Evolutionary conservation across 495 filamentous ascomycete genomes (phyloP).

Genomic region (Thozetella sp.): DNA sequence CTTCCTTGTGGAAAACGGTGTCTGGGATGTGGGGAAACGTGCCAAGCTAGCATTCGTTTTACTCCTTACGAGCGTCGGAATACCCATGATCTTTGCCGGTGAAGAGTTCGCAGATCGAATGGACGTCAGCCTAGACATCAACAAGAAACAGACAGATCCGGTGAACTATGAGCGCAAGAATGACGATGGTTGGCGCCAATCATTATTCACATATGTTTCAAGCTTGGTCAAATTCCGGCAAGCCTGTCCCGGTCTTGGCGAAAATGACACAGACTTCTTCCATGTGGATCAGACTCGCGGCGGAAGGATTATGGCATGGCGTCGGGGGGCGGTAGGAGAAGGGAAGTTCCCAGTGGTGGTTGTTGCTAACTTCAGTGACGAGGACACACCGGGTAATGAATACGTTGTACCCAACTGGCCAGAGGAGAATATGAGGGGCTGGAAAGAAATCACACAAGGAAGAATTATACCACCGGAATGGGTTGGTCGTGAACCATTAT

Average conservation of each 20-base stretch:
- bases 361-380: slow-evolving; percentile 28
- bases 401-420: slow-evolving; percentile 28
- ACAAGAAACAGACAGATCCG: slow-evolving; percentile 28
- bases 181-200: slow-evolving; percentile 23
- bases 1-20: slow-evolving; percentile 18
- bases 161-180: slow-evolving; percentile 27
- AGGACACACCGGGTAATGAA: slow-evolving; percentile 21
- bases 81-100: slow-evolving; percentile 35
- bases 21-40: slow-evolving; percentile 21
- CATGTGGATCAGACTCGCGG: slow-evolving; percentile 24
- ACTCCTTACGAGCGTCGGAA: slow-evolving; percentile 30
- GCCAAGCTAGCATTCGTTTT: slow-evolving; percentile 27
- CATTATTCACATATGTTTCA: slow-evolving; percentile 25
- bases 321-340: slow-evolving; percentile 16
- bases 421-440: slow-evolving; percentile 14
- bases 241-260: slow-evolving; percentile 22
- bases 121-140: slow-evolving; percentile 21
- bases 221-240: slow-evolving; percentile 20
- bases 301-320: slow-evolving; percentile 27
- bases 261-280: slow-evolving; percentile 28
- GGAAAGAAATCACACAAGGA: slow-evolving; percentile 26
- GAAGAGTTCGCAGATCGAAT: slow-evolving; percentile 32
- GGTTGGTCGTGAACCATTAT: slow-evolving; percentile 28
- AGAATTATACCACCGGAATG: slow-evolving; percentile 22
- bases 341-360: slow-evolving; percentile 20